phyloP scores from a whole-genome alignment of 2,329 filamentous ascomycete species.

The Aphanocladium album region DNA sequence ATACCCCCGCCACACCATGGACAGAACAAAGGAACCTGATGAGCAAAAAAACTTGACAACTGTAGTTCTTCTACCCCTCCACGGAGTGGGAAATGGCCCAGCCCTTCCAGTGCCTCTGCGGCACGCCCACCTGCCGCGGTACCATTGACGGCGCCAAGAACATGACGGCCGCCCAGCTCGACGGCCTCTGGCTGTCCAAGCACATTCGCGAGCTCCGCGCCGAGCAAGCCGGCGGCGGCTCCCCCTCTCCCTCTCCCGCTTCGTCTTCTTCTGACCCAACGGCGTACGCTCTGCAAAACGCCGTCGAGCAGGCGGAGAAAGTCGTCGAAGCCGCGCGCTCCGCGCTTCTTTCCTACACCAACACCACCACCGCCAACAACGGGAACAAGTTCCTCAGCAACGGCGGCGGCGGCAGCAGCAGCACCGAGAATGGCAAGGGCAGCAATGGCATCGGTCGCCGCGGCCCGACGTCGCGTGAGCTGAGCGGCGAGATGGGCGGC shows the following conservation, averaged over 20 bases:
- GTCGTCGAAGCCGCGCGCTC: conserved; percentile 40
- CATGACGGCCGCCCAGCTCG: conserved; percentile 50
- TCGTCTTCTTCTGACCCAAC: conserved; percentile 33
- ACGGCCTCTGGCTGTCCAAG: conserved; percentile 56
- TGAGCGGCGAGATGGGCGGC: conserved; percentile 58
- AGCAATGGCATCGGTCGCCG: conserved; percentile 25
- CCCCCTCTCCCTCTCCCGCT: conserved; percentile 9
- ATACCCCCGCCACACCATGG: neutral
- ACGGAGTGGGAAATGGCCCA: conserved; percentile 73
- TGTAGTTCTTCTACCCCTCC: conserved; percentile 67
- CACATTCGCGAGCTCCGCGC: conserved; percentile 55
- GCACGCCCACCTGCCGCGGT: conserved; percentile 52
- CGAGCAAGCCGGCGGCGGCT: conserved; percentile 25
- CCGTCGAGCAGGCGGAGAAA: conserved; percentile 42
- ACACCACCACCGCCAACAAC: conserved; percentile 14
- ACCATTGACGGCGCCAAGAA: conserved; percentile 58
- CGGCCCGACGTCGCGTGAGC: conserved; percentile 48
- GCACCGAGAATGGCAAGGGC: conserved; percentile 15
- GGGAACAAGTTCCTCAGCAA: conserved; percentile 18
- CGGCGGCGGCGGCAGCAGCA: no score
- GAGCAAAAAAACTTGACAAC: neutral
- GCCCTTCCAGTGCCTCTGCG: conserved; percentile 63
- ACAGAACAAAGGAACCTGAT: neutral
- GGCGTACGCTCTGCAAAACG: conserved; percentile 36
- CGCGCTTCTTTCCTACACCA: conserved; percentile 37